These are phyloP conservation scores for Ceratobasidium sp. DNA, from an alignment of 1,284 basidiomycete genomes.

Conservation along the genomic window DNA sequence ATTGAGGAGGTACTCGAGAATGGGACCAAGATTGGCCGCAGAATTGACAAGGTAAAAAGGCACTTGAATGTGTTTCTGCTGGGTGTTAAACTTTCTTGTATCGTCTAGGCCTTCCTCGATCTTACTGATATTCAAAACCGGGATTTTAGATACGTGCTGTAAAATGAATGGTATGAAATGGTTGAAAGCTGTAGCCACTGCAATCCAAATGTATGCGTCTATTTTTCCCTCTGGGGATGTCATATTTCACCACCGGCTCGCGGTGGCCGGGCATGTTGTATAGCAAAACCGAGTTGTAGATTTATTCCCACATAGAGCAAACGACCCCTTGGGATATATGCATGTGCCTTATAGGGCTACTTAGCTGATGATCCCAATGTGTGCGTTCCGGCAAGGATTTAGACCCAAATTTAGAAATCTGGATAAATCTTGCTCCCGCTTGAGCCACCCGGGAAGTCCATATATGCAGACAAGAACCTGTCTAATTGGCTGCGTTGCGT, in stretches of 20 bases:
- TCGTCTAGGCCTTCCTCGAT: conserved; percentile 51
- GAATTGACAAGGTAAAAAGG: conserved; percentile 46
- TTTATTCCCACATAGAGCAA: not conserved
- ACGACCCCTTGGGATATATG: not conserved
- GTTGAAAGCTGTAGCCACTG: not conserved
- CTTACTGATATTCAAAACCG: conserved; percentile 54
- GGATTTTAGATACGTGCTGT: conserved; percentile 53
- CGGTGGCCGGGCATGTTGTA: not conserved
- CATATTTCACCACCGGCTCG: not conserved
- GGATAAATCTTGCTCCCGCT: too few species aligned
- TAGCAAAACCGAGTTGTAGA: not conserved
- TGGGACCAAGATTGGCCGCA: conserved; percentile 42
- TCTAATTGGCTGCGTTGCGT: too few species aligned
- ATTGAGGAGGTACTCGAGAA: conserved; percentile 52
- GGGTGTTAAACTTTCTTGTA: not conserved
- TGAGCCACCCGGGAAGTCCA: too few species aligned
- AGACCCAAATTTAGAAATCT: not conserved
- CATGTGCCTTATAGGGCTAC: not conserved
- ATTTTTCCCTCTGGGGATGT: not conserved
- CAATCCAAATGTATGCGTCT: not conserved
- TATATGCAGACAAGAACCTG: too few species aligned
- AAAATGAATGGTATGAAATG: conserved; percentile 6
- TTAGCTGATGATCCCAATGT: not conserved
- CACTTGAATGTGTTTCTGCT: not conserved
- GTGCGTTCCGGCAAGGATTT: too few species aligned